phyloP scores from a whole-genome alignment of 352 stramenopile species.

The Phytophthora uliginosa region DNA sequence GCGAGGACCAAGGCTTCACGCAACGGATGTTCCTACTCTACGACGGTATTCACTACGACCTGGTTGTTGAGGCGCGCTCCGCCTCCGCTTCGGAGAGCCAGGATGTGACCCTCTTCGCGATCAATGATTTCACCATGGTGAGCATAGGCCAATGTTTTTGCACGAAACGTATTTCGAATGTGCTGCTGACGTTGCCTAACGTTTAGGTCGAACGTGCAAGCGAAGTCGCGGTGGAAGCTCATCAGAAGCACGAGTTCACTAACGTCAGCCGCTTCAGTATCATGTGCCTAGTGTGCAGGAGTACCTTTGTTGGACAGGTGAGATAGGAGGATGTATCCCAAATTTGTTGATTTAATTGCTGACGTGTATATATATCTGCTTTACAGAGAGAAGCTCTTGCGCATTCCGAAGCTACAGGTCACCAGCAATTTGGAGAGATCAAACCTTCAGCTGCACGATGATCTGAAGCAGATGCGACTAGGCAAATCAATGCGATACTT shows the following conservation, averaged over 20 bases:
- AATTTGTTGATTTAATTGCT: background rate
- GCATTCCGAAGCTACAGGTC: slow-evolving; percentile 71
- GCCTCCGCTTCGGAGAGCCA: slow-evolving; percentile 55
- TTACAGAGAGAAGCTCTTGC: slow-evolving; percentile 60
- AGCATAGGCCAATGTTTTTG: background rate
- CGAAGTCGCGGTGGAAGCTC: slow-evolving; percentile 83
- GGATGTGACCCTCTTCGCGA: slow-evolving; percentile 77
- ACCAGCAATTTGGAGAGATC: slow-evolving; percentile 84
- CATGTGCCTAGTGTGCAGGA: slow-evolving; percentile 74
- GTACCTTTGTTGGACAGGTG: slow-evolving; percentile 76
- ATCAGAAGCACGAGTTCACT: slow-evolving; percentile 90
- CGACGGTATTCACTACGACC: slow-evolving; percentile 89
- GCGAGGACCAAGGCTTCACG: slow-evolving; percentile 84
- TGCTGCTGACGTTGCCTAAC: background rate
- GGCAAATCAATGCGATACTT: slow-evolving; percentile 6
- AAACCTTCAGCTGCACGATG: slow-evolving; percentile 33
- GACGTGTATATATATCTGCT: slow-evolving; percentile 4
- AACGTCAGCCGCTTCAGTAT: slow-evolving; percentile 81
- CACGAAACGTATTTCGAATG: background rate
- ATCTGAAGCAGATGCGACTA: slow-evolving; percentile 1
- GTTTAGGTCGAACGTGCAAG: slow-evolving; percentile 75
- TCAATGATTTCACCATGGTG: slow-evolving; percentile 90
- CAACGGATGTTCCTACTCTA: slow-evolving; percentile 90
- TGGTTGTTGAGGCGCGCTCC: slow-evolving; percentile 73
- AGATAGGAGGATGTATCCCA: background rate